These are phyloP conservation scores for Citrullus amarus DNA, from an alignment of 306 rosid genomes.

Conservation along the genomic window DNA sequence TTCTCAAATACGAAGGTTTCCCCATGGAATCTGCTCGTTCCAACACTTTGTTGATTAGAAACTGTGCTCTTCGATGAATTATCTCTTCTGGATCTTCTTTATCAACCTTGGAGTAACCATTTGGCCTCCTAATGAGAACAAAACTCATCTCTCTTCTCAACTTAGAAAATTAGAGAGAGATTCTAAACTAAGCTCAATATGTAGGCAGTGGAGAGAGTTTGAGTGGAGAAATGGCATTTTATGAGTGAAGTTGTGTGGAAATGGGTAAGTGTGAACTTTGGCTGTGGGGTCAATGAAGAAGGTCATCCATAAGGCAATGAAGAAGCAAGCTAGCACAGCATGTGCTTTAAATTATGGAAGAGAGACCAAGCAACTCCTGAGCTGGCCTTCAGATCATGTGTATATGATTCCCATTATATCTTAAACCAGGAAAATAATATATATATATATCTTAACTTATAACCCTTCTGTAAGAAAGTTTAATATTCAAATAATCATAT, in stretches of 20 bases:
- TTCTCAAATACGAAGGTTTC: slow-evolving; percentile 32
- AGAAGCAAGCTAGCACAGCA: slow-evolving; percentile 29
- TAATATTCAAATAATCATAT: background rate
- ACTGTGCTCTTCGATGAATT: slow-evolving; percentile 56
- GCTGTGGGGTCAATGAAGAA: slow-evolving; percentile 21
- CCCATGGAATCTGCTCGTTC: slow-evolving; percentile 35
- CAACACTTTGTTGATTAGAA: slow-evolving; percentile 62
- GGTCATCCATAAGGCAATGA: slow-evolving; percentile 37
- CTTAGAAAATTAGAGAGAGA: background rate
- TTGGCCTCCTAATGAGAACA: slow-evolving; percentile 11
- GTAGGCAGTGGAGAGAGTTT: background rate
- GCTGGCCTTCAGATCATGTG: slow-evolving; percentile 40
- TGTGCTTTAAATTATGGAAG: slow-evolving; percentile 51
- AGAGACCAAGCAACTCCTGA: slow-evolving; percentile 21
- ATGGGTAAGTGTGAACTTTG: background rate
- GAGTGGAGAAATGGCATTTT: slow-evolving; percentile 6
- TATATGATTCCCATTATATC: background rate
- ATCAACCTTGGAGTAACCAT: slow-evolving; percentile 46
- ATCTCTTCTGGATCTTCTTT: slow-evolving; percentile 69
- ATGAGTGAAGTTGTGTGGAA: slow-evolving; percentile 9
- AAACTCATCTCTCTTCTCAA: slow-evolving; percentile 15
- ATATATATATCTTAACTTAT: background rate
- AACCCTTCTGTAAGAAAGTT: background rate
- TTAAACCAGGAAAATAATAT: background rate
- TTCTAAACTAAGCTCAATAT: background rate